phyloP scores from a whole-genome alignment of 2,329 filamentous ascomycete species.

The Verticillium isaacii region DNA sequence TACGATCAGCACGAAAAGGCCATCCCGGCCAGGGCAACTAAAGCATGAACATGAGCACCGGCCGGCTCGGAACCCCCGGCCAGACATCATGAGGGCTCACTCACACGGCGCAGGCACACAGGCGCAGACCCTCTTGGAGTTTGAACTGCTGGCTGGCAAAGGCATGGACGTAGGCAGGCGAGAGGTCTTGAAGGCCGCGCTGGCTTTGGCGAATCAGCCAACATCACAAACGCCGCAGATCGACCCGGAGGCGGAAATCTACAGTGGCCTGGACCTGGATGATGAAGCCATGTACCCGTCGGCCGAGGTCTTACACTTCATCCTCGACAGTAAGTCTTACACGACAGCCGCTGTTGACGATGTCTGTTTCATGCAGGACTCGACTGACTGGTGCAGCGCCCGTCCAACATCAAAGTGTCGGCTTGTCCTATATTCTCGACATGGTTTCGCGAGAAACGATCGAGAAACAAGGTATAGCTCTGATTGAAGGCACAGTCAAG shows the following conservation, averaged over 20 bases:
- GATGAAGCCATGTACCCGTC: not conserved
- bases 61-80: not conserved
- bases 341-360: not conserved
- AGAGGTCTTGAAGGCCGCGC: not conserved
- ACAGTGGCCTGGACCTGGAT: not conserved
- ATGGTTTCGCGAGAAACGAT: not conserved
- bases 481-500: not conserved
- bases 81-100: not conserved
- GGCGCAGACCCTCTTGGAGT: not conserved
- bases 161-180: conserved; percentile 1
- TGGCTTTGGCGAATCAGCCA: not conserved
- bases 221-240: not conserved
- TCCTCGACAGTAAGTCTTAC: not conserved
- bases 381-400: not conserved
- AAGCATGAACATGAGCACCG: not conserved
- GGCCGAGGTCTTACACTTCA: not conserved
- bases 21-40: not conserved
- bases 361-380: not conserved
- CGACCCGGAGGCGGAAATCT: not conserved
- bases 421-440: not conserved
- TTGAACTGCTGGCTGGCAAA: not conserved
- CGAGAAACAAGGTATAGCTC: conserved; percentile 1
- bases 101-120: not conserved
- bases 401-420: not conserved
- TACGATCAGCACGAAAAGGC: not conserved